Evolutionary conservation across 305 asterid species (phyloP).

Genomic region (Rubia balearica): DNA sequence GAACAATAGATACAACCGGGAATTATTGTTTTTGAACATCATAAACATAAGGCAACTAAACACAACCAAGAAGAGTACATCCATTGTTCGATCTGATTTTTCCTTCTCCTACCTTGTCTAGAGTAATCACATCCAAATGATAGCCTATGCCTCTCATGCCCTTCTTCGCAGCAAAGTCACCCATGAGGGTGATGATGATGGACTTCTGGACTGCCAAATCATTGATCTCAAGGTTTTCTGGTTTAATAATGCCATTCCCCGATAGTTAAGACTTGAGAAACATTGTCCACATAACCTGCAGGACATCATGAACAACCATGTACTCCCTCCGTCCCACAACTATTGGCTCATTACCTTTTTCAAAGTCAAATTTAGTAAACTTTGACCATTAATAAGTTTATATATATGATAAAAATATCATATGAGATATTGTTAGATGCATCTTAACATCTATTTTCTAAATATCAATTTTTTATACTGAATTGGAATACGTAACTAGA

Average conservation of each 20-base stretch:
- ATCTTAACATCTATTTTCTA: too few species aligned
- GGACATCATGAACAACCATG: neutral
- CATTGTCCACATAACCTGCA: conserved; percentile 29
- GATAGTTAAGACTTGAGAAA: conserved; percentile 51
- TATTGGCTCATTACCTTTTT: too few species aligned
- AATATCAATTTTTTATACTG: too few species aligned
- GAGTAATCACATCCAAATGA: conserved; percentile 55
- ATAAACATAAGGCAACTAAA: conserved; percentile 78
- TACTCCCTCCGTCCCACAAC: too few species aligned
- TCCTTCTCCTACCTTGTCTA: conserved; percentile 65
- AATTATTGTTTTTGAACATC: conserved; percentile 22
- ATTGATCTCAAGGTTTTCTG: conserved; percentile 42
- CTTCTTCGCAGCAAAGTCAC: conserved; percentile 68
- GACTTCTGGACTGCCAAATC: conserved; percentile 66
- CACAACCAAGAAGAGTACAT: conserved; percentile 71
- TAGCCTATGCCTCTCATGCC: conserved; percentile 69
- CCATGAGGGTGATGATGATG: conserved; percentile 57
- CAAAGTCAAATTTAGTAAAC: too few species aligned
- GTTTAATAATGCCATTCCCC: conserved; percentile 36
- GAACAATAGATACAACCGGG: too few species aligned
- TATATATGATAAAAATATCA: too few species aligned
- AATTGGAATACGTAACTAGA: too few species aligned
- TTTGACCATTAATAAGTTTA: too few species aligned
- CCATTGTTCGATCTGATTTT: conserved; percentile 61
- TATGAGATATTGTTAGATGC: too few species aligned